Evolutionary conservation across 805 yeast species (phyloP), one percentile per base, ranked within the genome.

Genomic region (Candida cerambycidarum): DNA sequence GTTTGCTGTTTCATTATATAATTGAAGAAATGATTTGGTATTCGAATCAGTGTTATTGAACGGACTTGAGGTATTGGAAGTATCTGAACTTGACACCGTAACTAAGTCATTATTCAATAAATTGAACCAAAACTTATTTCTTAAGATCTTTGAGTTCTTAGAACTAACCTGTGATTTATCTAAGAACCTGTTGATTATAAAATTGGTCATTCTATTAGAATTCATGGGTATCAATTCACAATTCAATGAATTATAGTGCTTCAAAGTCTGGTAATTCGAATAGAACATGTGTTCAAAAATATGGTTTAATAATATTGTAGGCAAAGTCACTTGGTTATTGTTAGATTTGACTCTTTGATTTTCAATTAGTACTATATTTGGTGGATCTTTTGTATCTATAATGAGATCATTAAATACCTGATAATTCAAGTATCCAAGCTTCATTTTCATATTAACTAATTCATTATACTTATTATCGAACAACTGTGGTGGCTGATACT

Each of bases 331-430:
- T n/a, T 58, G 45, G 39, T 59, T 61, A 32, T 54, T 51, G 37
- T 58, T 59, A 14, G 73, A 62, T 32, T 69, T 53, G 1, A 74
- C 69, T 12, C 76, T 45, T 47, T 70, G 76, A 39, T 59, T 57
- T 44, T 70, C 76, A 15, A 70, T 55, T 10, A 68, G 57, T 18
- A 66, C 55, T 23, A 67, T 37, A 35, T 58, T 13, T 15, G 46
- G 46, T 12, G 18, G 14, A 5, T 18, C 15, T 4, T 14, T 4
- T 6, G 32, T 4, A n/a, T 31, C 34, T 14, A 46, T 38, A 2
- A 56, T 44, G n/a, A 61, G 39, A 15, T 55, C 55, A 19, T 60
- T 52, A 7, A 56, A 52, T 4, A 62, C 47, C 17, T 36, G 39
- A 30, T 42, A 50, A 32, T 43, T 44, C 14, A 52, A 43, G 45